A percentile compares a stretch with the other conserved stretches of the same genome.
These are phyloP conservation scores for Globisporangium middletonii DNA, from an alignment of 352 stramenopile genomes.

Conservation along the genomic window DNA sequence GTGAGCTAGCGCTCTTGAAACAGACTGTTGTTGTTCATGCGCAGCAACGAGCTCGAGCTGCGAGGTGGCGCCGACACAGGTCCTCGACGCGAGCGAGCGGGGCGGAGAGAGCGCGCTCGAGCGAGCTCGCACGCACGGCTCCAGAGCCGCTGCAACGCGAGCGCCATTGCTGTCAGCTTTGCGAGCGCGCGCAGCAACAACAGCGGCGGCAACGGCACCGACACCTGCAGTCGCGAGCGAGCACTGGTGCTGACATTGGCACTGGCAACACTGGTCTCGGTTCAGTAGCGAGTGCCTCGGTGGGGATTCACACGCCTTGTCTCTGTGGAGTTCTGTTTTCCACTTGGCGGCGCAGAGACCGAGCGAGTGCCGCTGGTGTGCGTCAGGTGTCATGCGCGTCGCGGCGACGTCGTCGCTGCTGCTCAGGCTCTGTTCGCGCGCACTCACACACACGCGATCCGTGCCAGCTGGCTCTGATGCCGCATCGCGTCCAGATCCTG, in stretches of 20 bases:
- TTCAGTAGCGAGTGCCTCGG: slow-evolving; percentile 2
- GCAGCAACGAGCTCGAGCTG: too few relatives aligned
- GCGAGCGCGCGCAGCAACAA: too few relatives aligned
- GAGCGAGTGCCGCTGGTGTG: background rate
- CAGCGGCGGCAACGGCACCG: too few relatives aligned
- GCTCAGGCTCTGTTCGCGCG: background rate
- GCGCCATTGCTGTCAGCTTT: too few relatives aligned
- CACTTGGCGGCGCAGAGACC: background rate
- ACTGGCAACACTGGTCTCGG: slow-evolving; percentile 12
- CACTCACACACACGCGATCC: background rate
- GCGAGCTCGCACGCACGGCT: too few relatives aligned
- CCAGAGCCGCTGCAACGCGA: too few relatives aligned
- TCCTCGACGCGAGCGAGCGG: too few relatives aligned
- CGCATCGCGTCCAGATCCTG: background rate
- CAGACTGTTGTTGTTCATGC: too few relatives aligned
- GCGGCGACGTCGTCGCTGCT: too few relatives aligned
- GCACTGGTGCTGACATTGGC: background rate
- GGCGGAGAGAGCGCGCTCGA: too few relatives aligned
- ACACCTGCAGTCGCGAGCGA: background rate
- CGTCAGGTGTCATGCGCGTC: background rate
- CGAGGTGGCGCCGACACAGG: too few relatives aligned
- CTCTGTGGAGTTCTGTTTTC: background rate
- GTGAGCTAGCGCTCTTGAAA: too few relatives aligned
- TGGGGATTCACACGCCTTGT: background rate
- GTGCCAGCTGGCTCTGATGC: background rate